Evolutionary conservation across 2,329 filamentous ascomycete genomes (phyloP), one percentile per base, ranked within the genome.

Genomic region (Sclerotinia nivalis): DNA sequence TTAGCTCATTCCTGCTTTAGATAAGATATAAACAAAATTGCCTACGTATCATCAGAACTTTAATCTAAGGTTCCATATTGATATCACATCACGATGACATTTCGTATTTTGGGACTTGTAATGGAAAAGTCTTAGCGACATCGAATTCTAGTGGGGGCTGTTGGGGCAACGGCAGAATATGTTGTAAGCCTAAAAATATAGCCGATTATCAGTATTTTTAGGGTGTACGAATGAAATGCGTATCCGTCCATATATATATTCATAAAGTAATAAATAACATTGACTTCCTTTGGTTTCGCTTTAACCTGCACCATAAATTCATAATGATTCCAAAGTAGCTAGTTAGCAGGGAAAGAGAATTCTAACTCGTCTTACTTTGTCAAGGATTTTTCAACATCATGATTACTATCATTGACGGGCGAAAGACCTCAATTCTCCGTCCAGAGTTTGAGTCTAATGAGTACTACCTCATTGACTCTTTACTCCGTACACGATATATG

Each of bases 311-410:
- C 37, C 28, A 50, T 62, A 49, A 49, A 31, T 49, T 28, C 15
- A 15, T 25, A 25, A 49, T 18, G 45, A 37, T 28, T 47, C 12
- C 15, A 4, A 18, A 47, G 25, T 47, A 47, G 25, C 4, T 61
- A 22, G 40, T 6, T 61, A 34, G 31, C 47, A 49, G 20, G 59
- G 8, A 49, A 49, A 62, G 43, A 34, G 31, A n/a, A 50, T 28
- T 47, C 47, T 9, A n/a, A n/a, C 54, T 67, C 22, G 50, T 67
- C 25, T 34, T 62, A 18, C 66, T 52, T n/a, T 7, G 58, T 37
- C 47, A 64, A 69, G 66, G 56, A 69, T 69, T 47, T 47, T 61
- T 54, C 66, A 62, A 25, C 59, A n/a, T 61, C 20, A 34, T 61
- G 43, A n/a, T 61, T 61, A 61, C 10, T 62, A 13, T 37, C 28